phyloP scores from a whole-genome alignment of 169 alveolate species.

The Eimeria necatrix region DNA sequence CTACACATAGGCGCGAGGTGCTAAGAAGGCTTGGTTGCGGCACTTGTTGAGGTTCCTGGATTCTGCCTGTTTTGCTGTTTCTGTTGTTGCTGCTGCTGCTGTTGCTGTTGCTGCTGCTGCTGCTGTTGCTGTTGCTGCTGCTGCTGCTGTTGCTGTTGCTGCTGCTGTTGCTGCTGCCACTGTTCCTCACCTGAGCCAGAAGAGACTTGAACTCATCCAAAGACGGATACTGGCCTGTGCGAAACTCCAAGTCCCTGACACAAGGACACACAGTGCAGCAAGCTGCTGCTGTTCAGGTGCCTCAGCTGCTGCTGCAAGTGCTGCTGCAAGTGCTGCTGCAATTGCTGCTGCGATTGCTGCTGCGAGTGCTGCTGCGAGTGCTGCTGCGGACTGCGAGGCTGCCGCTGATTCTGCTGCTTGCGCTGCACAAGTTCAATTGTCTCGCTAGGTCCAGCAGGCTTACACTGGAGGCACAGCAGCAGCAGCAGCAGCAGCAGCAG shows the following conservation, averaged over 20 bases:
- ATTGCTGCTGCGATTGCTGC: background rate
- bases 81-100: background rate
- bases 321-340: conserved; percentile 27
- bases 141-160: conserved; percentile 12
- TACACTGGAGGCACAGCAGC: conserved; percentile 39
- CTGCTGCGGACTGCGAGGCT: too few relatives aligned
- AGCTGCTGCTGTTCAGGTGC: background rate
- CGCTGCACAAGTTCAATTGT: too few relatives aligned
- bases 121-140: conserved; percentile 11
- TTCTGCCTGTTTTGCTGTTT: background rate
- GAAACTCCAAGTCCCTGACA: conserved; percentile 44
- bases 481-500: conserved; percentile 17
- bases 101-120: background rate
- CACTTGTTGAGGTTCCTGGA: too few relatives aligned
- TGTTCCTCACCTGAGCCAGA: conserved; percentile 50
- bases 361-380: background rate
- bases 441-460: background rate
- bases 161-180: too few relatives aligned
- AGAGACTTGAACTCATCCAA: conserved; percentile 14
- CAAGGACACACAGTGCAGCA: background rate
- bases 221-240: conserved; percentile 59
- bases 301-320: background rate
- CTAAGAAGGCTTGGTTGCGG: too few relatives aligned
- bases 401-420: background rate
- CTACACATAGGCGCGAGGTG: too few relatives aligned